phyloP scores from a whole-genome alignment of 305 asterid genomes.

The Solanum hybrid region DNA sequence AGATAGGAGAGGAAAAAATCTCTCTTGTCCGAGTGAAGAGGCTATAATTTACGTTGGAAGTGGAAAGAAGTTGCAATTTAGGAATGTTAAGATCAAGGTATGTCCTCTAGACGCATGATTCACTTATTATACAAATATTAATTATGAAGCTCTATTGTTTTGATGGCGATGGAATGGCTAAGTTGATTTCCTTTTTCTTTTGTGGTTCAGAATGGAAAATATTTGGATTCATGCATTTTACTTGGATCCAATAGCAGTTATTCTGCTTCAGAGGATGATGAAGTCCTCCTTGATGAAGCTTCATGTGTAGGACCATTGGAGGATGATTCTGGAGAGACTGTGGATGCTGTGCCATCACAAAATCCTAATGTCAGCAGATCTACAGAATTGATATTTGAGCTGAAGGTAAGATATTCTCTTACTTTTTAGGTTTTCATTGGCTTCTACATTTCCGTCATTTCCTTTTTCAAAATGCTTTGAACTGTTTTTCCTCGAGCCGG shows the following conservation, averaged over 20 bases:
- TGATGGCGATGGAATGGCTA: background rate
- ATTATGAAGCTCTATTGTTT: background rate
- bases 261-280: constrained; percentile 65
- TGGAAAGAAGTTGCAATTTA: constrained; percentile 81
- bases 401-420: constrained; percentile 47
- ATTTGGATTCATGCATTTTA: constrained; percentile 69
- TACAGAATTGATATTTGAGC: constrained; percentile 56
- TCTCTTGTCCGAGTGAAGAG: constrained; percentile 59
- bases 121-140: background rate
- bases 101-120: constrained; percentile 4
- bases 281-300: constrained; percentile 53
- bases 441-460: background rate
- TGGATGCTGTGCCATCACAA: constrained; percentile 20
- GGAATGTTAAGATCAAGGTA: constrained; percentile 77
- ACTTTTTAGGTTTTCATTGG: background rate
- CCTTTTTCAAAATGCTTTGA: background rate
- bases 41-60: constrained; percentile 76
- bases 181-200: background rate
- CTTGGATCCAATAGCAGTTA: constrained; percentile 89
- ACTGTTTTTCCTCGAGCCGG: background rate
- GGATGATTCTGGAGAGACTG: constrained; percentile 29
- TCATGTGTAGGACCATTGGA: constrained; percentile 28
- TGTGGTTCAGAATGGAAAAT: constrained; percentile 54
- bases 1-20: constrained; percentile 54
- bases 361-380: constrained; percentile 41